These are phyloP conservation scores for Tephrocybe rancida DNA, from an alignment of 768 basidiomycete species.

Conservation along the genomic window DNA sequence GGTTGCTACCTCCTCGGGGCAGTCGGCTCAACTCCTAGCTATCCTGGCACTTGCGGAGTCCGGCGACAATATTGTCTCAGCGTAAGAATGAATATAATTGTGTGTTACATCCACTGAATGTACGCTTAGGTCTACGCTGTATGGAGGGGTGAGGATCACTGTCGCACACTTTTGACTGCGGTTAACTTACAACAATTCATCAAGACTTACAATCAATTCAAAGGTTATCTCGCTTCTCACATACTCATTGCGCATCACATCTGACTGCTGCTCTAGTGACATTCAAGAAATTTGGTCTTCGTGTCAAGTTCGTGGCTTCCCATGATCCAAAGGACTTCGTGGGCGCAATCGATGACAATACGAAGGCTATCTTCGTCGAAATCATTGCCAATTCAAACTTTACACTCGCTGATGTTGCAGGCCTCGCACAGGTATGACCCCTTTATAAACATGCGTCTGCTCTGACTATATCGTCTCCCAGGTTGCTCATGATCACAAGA, in stretches of 20 bases:
- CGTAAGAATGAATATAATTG: constrained; percentile 38
- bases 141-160: neutral
- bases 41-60: constrained; percentile 63
- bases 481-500: no score
- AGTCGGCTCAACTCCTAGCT: constrained; percentile 55
- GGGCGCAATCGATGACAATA: constrained; percentile 74
- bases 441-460: no score
- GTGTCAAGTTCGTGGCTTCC: constrained; percentile 62
- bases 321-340: constrained; percentile 60
- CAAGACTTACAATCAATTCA: constrained; percentile 8
- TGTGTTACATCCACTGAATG: neutral
- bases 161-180: neutral
- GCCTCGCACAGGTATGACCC: constrained; percentile 57
- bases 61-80: constrained; percentile 81
- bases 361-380: constrained; percentile 76
- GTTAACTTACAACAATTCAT: neutral
- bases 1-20: constrained; percentile 73
- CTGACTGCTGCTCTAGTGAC: constrained; percentile 37
- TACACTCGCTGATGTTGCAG: constrained; percentile 62
- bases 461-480: constrained; percentile 49
- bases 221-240: neutral
- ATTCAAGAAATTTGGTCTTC: constrained; percentile 69
- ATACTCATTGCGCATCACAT: neutral
- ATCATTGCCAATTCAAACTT: constrained; percentile 80
- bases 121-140: neutral